phyloP scores from a whole-genome alignment of 208 protist species.

The Leishmania amazonensis region DNA sequence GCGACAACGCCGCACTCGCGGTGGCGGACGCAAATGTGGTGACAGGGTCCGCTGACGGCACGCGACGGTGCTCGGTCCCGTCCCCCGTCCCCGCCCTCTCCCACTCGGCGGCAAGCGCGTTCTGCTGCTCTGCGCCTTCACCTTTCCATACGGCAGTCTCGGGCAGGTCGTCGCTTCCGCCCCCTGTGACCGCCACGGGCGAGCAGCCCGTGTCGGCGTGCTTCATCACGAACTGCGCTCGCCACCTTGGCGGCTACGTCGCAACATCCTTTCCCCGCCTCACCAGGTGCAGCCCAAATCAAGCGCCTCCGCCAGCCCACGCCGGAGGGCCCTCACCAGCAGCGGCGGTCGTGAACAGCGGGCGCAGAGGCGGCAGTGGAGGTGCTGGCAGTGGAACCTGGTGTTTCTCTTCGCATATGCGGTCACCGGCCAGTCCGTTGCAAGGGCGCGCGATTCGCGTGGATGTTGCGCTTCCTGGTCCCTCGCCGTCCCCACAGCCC shows the following conservation, averaged over 20 bases:
- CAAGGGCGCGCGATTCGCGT: conserved; percentile 6
- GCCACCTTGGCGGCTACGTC: conserved; percentile 14
- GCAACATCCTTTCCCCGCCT: conserved; percentile 2
- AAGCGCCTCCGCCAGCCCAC: background rate
- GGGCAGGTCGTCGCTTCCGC: background rate
- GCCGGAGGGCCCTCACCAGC: background rate
- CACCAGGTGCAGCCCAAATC: background rate
- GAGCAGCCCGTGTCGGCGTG: conserved; percentile 4
- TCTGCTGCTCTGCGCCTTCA: background rate
- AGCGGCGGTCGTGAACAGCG: background rate
- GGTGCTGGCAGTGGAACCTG: background rate
- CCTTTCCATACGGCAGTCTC: background rate
- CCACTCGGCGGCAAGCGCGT: background rate
- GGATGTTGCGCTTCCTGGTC: background rate
- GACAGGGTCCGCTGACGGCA: background rate
- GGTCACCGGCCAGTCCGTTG: background rate
- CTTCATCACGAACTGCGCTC: conserved; percentile 14
- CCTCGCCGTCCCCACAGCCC: conserved; percentile 6
- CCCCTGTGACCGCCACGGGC: background rate
- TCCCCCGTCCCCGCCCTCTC: background rate
- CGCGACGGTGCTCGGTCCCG: background rate
- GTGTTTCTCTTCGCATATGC: background rate
- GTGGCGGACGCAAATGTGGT: background rate
- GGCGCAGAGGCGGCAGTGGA: background rate
- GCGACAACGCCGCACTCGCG: background rate